Base-by-base conservation (phyloP, 1,139 yeast species). In the Pichia sp. region DNA sequence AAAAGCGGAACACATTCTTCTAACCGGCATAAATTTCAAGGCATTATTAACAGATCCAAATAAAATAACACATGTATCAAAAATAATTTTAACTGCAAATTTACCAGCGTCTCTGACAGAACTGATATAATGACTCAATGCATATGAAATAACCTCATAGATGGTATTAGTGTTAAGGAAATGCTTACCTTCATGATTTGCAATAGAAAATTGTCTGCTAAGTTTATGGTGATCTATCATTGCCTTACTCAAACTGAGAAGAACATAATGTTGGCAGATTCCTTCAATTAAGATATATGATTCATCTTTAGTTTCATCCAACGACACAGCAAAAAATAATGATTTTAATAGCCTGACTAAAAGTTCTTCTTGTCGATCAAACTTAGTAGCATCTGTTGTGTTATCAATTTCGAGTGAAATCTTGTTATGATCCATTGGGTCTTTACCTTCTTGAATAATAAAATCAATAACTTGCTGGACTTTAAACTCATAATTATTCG, bases 121-220 rank as follows among this genome's bases (percentile, higher is more conserved):
- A 30, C 74, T 71, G 51, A 82, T 76, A 70, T 88, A 86, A 54
- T 86, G 89, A 51, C 96, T 83, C 54, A 92, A 72, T 0, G 97
- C 92, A 62, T 78, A 81, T 34, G 83, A 79, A 43, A 92, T 77
- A 0, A 95, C 95, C 56, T 81, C 81, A 43, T 89, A 72, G 46
- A 88, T 72, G 0, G 86, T 74, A 42, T 80, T 78, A 51, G 89
- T 94, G 51, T 81, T 83, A 36, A 90, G 73, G 53, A 74, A 75
- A 5, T 83, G 80, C 40, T 73, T 73, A 0, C 96, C 96, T 66
- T 89, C 96, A 50, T 83, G 80, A 56, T 88, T 90, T 50, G 78
- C 78, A 18, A 89, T 81, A 11, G 84, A 78, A 62, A 90, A 90
- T 9, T 82, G 75, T 35, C 92, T 72, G 53, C 83, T 80, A 49